Evolutionary conservation across 108 stramenopile genomes (phyloP), one percentile per base, ranked within the genome.

Genomic region (Pseudonitzschia delicatissima): DNA sequence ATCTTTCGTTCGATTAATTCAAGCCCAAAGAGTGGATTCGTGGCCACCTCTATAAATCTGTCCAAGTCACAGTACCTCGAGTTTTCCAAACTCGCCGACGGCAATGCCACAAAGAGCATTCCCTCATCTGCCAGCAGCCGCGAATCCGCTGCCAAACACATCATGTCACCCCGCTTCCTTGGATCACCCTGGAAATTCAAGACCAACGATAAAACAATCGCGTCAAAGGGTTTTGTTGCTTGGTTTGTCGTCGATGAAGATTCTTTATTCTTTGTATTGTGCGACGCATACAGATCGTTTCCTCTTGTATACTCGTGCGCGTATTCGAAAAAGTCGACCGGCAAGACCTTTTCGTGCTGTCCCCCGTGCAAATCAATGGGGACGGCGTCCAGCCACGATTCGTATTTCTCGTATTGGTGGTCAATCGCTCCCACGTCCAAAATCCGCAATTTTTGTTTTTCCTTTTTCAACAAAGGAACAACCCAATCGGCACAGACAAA

Each of bases 401-500:
- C 60, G 60, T 40, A 61, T 36, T 26, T 26, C 9, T 44, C 23
- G 33, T 61, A 61, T 42, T 61, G 60, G 33, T 61, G 37, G 39
- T 61, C 60, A 27, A 61, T 61, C 5, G 60, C 60, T 39, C 60
- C 60, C 26, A 61, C 39, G 60, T 61, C 60, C 26, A 61, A n/a
- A 61, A 61, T 36, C 18, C 60, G 60, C 2, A 61, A 18, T 49
- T 1, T 44, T 64, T 28, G 27, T 0, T 64, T 31, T 48, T 64
- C 32, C 45, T 48, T 48, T 11, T 34, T 32, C 23, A 64, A 28
- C 2, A 64, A 29, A 8, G 63, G 44, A 33, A 64, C 63, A 7
- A 64, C 60, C 60, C 60, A 61, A 61, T 61, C 60, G 37, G 60
- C 60, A 26, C 60, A 61, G 27, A 61, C 60, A 61, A 61, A 61